Conservation (phyloP, 768 basidiomycete genomes). For the Suillus plorans region DNA sequence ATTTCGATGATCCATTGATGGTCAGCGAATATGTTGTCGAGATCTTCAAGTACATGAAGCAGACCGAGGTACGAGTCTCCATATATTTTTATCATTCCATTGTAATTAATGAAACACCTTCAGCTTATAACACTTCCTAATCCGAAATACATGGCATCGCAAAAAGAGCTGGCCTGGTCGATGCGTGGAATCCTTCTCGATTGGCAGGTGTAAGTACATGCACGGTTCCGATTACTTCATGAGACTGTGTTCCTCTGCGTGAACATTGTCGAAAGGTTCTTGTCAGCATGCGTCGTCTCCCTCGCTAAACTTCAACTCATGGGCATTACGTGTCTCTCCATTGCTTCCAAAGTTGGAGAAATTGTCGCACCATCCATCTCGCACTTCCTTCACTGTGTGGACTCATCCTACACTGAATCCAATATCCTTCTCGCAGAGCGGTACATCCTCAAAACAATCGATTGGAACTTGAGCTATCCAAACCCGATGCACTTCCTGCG, state of each 20-base stretch:
- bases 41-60: conserved; percentile 88
- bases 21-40: conserved; percentile 95
- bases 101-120: not conserved
- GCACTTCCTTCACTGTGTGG: conserved; percentile 79
- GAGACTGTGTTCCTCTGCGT: conserved; percentile 90
- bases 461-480: conserved; percentile 84
- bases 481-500: conserved; percentile 89
- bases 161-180: conserved; percentile 83
- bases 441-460: conserved; percentile 82
- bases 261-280: conserved; percentile 82
- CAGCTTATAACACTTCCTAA: conserved; percentile 80
- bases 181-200: conserved; percentile 89
- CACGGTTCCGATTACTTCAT: conserved; percentile 79
- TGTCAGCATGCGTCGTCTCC: conserved; percentile 70
- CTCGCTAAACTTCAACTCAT: conserved; percentile 88
- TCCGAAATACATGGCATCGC: conserved; percentile 80
- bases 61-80: conserved; percentile 61
- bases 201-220: conserved; percentile 92
- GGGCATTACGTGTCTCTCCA: conserved; percentile 83
- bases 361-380: conserved; percentile 82
- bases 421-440: conserved; percentile 89
- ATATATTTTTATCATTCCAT: conserved; percentile 2
- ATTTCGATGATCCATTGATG: conserved; percentile 93
- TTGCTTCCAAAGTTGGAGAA: conserved; percentile 92
- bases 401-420: conserved; percentile 69